phyloP scores from a whole-genome alignment of 192 early-diverging fungal genomes.

The Phycomyces blakesleeanus region DNA sequence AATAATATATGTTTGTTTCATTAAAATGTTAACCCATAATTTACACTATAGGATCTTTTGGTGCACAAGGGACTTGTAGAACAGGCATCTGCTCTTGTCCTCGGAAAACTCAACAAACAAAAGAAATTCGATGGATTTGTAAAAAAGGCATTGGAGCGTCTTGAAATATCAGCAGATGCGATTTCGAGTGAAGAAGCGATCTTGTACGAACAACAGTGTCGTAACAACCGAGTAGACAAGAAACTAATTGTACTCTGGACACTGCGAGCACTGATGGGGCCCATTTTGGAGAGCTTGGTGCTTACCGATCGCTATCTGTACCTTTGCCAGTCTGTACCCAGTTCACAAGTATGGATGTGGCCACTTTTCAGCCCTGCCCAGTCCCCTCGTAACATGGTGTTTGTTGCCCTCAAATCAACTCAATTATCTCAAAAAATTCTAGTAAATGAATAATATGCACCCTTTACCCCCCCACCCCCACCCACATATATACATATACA shows the following conservation, averaged over 20 bases:
- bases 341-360: slow-evolving; percentile 40
- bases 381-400: slow-evolving; percentile 63
- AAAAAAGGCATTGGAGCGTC: slow-evolving; percentile 2
- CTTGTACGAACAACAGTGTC: slow-evolving; percentile 37
- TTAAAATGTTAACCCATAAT: too few relatives aligned
- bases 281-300: slow-evolving; percentile 74
- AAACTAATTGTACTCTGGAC: slow-evolving; percentile 83
- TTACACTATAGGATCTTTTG: slow-evolving; percentile 3
- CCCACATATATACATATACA: too few relatives aligned
- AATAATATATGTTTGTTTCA: not conserved
- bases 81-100: not conserved
- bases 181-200: slow-evolving; percentile 41
- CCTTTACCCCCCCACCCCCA: too few relatives aligned
- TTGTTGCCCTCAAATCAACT: slow-evolving; percentile 39
- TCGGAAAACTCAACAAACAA: slow-evolving; percentile 11
- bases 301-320: slow-evolving; percentile 72
- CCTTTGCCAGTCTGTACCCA: slow-evolving; percentile 48
- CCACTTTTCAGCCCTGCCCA: slow-evolving; percentile 62
- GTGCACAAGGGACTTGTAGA: slow-evolving; percentile 5
- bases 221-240: slow-evolving; percentile 34
- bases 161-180: slow-evolving; percentile 21
- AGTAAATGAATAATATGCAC: not conserved
- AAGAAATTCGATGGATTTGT: slow-evolving; percentile 8
- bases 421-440: not conserved
- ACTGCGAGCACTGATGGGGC: slow-evolving; percentile 67